A percentile compares a stretch with the other conserved stretches of the same genome.
phyloP scores from a whole-genome alignment of 257 asterid genomes.

The Apocynum venetum region DNA sequence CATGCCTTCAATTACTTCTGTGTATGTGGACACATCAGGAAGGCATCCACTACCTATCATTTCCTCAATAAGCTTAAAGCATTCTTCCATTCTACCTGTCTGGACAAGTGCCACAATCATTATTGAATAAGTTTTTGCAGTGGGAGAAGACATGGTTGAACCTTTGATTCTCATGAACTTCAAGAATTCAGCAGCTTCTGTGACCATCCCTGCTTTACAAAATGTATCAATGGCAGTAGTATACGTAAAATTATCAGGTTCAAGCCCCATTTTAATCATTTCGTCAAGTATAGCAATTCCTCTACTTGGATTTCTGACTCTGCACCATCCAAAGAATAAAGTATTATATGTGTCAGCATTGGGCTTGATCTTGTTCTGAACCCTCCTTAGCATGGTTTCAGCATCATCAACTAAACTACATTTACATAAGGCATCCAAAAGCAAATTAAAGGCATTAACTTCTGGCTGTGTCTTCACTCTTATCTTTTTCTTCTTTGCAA shows the following conservation, averaged over 20 bases:
- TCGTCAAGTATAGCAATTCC: conserved; percentile 69
- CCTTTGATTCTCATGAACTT: conserved; percentile 77
- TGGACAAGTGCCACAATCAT: conserved; percentile 69
- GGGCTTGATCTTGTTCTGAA: conserved; percentile 59
- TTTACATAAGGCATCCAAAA: conserved; percentile 86
- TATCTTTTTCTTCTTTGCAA: conserved; percentile 79
- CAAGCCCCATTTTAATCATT: conserved; percentile 64
- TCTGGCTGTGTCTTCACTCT: conserved; percentile 92
- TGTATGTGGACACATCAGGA: conserved; percentile 90
- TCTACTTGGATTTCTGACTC: conserved; percentile 70
- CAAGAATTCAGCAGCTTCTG: conserved; percentile 66
- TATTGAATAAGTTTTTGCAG: conserved; percentile 75
- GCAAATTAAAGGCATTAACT: conserved; percentile 66
- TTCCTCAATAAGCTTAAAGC: conserved; percentile 49
- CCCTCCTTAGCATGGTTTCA: conserved; percentile 58
- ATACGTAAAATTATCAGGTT: conserved; percentile 75
- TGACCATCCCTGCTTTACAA: conserved; percentile 81
- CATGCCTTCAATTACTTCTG: conserved; percentile 80
- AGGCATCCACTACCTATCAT: conserved; percentile 79
- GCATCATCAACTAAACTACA: conserved; percentile 87
- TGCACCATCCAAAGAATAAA: conserved; percentile 88
- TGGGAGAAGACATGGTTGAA: conserved; percentile 81
- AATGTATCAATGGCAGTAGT: conserved; percentile 85
- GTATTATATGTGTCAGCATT: conserved; percentile 75
- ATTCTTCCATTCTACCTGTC: conserved; percentile 66